Base-by-base conservation (phyloP, 257 asterid species). In the Forsythia viridissima region DNA sequence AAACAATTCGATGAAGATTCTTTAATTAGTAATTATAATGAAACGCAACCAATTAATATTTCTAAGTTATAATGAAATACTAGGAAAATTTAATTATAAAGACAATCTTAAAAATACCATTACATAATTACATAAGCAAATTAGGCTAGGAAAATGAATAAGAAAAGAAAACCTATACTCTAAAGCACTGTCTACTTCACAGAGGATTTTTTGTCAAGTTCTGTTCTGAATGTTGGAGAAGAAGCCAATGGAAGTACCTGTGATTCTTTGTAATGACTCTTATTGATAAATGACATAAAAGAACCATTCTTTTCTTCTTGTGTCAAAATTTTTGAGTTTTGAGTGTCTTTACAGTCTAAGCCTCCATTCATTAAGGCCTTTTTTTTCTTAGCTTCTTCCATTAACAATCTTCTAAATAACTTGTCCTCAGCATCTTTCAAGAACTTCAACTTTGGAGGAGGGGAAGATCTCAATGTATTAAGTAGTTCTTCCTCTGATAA, bases 371-470 rank as follows among this genome's bases (percentile, higher is more conserved):
- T 83, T 3, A 71, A n/a, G 16, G 71, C 79, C 77, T 48, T 80
- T 81, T 71, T 89, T 51, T 61, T 86, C 63, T 89, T 90, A 1
- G 89, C 84, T 81, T 87, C 97, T 55, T 88, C 94, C 74, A 77
- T 73, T 34, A 92, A 65, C 84, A 90, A 13, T 88, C 86, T 81
- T 72, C 78, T 88, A 6, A 93, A 73, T 67, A 93, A 78, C 86
- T 95, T 95, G 71, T 95, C 99, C 89, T 95, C 99, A 0, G 98
- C 99, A 74, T 93, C 98, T 66, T 89, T 91, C 85, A 95, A 84
- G 85, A 95, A 95, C 89, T 92, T 95, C 76, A 95, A 88, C 84
- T 87, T 95, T 1, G 99, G 98, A 66, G 97, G 98, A 24, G 99
- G 97, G 4, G 98, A 91, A 39, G 98, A 91, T 81, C 94, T 85